Conservation (phyloP, 345 rosid species). For the Citrus maxima region DNA sequence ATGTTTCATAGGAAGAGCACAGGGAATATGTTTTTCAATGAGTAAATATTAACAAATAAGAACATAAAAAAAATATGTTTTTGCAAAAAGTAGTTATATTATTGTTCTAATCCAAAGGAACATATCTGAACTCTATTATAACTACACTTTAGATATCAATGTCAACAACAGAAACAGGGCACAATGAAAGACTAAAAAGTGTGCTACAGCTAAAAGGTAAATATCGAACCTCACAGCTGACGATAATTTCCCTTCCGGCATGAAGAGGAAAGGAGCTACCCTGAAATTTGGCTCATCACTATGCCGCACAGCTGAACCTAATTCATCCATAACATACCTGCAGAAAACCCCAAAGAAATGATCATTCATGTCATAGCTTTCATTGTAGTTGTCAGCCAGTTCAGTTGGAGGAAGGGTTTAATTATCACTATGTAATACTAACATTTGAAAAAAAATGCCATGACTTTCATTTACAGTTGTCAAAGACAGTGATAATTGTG, state of each 20-base stretch:
- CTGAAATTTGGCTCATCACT: slow-evolving; percentile 88
- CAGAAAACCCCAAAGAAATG: slow-evolving; percentile 11
- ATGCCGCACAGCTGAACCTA: slow-evolving; percentile 86
- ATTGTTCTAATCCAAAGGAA: background rate
- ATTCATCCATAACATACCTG: slow-evolving; percentile 98
- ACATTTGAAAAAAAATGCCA: background rate
- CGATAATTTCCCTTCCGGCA: slow-evolving; percentile 77
- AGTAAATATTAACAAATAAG: background rate
- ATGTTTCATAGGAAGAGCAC: background rate
- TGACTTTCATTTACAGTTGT: background rate
- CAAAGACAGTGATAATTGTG: background rate
- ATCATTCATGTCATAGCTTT: background rate
- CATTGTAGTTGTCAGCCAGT: too few species aligned
- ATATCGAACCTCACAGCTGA: slow-evolving; percentile 80
- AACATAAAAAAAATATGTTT: background rate
- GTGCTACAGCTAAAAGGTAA: background rate
- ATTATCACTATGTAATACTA: too few species aligned
- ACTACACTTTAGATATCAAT: background rate
- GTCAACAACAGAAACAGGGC: background rate
- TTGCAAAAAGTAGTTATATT: background rate
- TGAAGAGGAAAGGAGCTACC: slow-evolving; percentile 88
- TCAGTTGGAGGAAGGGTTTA: too few species aligned
- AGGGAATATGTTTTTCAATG: background rate
- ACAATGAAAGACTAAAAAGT: background rate
- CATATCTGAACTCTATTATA: background rate